Conservation (phyloP, 495 filamentous ascomycete genomes). For the Tuber microsphaerosporum region DNA sequence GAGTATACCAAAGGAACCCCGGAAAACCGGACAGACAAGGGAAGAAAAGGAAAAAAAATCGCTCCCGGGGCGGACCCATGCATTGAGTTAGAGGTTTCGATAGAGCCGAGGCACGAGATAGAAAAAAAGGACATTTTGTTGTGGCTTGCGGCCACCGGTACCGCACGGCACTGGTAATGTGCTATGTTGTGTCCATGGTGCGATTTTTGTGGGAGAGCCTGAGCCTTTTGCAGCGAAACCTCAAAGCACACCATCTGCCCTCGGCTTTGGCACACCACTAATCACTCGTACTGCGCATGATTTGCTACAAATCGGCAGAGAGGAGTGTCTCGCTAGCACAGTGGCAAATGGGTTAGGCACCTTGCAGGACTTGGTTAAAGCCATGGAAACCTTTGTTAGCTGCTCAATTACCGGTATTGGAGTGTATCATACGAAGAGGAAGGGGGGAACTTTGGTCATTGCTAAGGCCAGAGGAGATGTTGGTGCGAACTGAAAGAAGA, state of each 20-base stretch:
- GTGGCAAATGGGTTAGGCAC: neutral
- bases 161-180: neutral
- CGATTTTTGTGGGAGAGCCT: neutral
- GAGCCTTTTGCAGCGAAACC: neutral
- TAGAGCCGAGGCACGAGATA: neutral
- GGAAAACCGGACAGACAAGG: neutral
- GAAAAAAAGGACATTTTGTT: neutral
- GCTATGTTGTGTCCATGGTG: neutral
- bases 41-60: neutral
- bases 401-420: neutral
- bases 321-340: neutral
- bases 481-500: neutral
- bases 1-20: neutral
- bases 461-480: neutral
- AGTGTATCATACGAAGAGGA: neutral
- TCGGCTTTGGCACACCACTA: neutral
- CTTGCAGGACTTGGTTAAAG: neutral
- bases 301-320: neutral
- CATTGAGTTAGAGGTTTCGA: neutral
- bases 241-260: neutral
- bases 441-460: neutral
- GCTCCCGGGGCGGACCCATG: neutral
- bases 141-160: neutral
- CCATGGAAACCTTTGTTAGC: neutral
- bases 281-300: constrained; percentile 1